These are phyloP conservation scores for Verticillium klebahnii DNA, from an alignment of 2,329 filamentous ascomycete genomes.

Conservation along the genomic window DNA sequence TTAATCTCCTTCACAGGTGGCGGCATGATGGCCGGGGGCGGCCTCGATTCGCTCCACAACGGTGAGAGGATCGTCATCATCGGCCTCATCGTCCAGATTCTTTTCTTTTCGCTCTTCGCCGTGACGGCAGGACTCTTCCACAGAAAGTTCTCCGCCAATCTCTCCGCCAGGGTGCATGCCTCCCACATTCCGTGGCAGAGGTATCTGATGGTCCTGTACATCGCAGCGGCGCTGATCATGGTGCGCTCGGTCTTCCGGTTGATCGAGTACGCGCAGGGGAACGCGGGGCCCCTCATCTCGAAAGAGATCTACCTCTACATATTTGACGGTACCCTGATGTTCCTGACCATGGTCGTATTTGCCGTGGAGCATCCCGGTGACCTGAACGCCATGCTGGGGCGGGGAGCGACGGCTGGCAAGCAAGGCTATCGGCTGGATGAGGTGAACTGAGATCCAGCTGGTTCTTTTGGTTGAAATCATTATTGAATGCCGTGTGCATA, in stretches of 20 bases:
- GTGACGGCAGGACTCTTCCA: constrained; percentile 37
- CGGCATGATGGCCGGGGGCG: constrained; percentile 9
- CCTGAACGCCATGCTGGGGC: background rate
- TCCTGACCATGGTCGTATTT: constrained; percentile 1
- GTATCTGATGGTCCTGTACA: constrained; percentile 35
- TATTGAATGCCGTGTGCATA: too few species aligned
- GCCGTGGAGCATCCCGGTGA: background rate
- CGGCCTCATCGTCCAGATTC: constrained; percentile 46
- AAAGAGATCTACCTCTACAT: constrained; percentile 41
- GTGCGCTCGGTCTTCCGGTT: constrained; percentile 42
- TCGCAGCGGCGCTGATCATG: constrained; percentile 37
- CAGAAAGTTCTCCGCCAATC: background rate
- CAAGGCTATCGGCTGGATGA: too few species aligned
- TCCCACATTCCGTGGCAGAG: constrained; percentile 13
- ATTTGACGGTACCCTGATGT: constrained; percentile 23
- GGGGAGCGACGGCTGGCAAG: too few species aligned
- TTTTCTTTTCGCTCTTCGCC: constrained; percentile 46
- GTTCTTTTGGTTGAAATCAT: too few species aligned
- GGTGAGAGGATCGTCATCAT: constrained; percentile 41
- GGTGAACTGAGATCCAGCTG: too few species aligned
- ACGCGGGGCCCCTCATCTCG: constrained; percentile 34
- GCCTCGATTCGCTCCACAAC: background rate
- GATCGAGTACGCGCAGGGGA: constrained; percentile 41
- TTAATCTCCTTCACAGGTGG: background rate
- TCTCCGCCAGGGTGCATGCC: background rate